phyloP scores from a whole-genome alignment of 768 basidiomycete species.

The Hygrophoropsis aurantiaca region DNA sequence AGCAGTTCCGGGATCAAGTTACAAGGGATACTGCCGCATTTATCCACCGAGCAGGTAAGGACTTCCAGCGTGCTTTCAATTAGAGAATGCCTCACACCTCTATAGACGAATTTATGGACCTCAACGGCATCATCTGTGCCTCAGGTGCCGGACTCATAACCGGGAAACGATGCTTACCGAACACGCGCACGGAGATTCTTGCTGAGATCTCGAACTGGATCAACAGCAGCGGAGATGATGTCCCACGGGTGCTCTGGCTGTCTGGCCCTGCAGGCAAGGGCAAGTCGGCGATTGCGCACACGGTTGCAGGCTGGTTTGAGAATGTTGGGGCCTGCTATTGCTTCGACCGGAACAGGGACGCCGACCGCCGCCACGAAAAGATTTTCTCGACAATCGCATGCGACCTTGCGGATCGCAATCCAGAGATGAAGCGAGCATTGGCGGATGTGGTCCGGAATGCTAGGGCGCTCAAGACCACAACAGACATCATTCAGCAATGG shows the following conservation, averaged over 20 bases:
- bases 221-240: constrained; percentile 5
- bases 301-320: constrained; percentile 9
- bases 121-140: constrained; percentile 1
- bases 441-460: neutral
- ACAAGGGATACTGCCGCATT: constrained; percentile 1
- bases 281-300: constrained; percentile 22
- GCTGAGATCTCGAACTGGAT: constrained; percentile 27
- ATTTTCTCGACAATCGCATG: constrained; percentile 21
- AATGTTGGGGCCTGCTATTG: constrained; percentile 20
- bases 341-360: constrained; percentile 12
- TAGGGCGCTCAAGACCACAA: too few species aligned
- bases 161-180: constrained; percentile 12
- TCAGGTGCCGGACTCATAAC: constrained; percentile 4
- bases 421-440: constrained; percentile 1
- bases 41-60: constrained; percentile 3
- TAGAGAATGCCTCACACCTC: too few species aligned
- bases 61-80: neutral
- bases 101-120: neutral
- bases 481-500: too few species aligned
- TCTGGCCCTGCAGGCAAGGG: constrained; percentile 24
- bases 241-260: constrained; percentile 17
- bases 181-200: constrained; percentile 23
- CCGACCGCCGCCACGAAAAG: constrained; percentile 6
- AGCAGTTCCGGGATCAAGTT: neutral
- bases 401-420: constrained; percentile 9